Conservation (phyloP, 73 alveolate genomes). For the Effrenium voratum region DNA sequence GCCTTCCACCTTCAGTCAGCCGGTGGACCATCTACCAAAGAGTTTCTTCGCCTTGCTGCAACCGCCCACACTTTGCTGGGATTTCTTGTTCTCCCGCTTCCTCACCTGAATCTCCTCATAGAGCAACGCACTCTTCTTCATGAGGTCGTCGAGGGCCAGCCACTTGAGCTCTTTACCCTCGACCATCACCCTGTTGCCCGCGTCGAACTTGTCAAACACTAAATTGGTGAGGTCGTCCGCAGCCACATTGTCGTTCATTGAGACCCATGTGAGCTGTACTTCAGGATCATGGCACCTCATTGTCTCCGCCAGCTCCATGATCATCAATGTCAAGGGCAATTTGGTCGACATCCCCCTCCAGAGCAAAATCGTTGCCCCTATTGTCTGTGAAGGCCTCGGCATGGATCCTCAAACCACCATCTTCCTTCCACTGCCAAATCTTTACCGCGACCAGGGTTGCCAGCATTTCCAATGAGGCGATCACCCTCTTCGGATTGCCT, state of each 20-base stretch:
- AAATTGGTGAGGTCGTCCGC: constrained; percentile 25
- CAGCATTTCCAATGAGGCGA: background rate
- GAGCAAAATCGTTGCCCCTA: background rate
- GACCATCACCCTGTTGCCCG: background rate
- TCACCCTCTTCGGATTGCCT: background rate
- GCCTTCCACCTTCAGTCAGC: no score
- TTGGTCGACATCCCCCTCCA: constrained; percentile 4
- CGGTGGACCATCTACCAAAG: no score
- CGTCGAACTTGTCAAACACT: background rate
- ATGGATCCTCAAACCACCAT: background rate
- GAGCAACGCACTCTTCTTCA: background rate
- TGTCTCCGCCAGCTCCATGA: background rate
- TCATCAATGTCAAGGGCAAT: background rate
- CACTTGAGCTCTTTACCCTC: background rate
- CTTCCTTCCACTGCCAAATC: background rate
- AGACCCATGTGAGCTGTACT: background rate
- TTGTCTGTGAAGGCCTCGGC: background rate
- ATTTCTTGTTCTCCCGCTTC: background rate
- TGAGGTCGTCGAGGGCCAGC: background rate
- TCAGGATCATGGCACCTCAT: background rate
- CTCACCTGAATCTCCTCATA: background rate
- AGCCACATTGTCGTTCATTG: background rate
- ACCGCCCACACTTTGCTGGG: no score
- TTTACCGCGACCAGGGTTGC: constrained; percentile 1
- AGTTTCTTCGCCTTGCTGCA: no score